Percentiles rank a stretch among this genome's conserved stretches.
These are phyloP conservation scores for Botryotinia globosa DNA, from an alignment of 2,329 filamentous ascomycete species.

Conservation along the genomic window DNA sequence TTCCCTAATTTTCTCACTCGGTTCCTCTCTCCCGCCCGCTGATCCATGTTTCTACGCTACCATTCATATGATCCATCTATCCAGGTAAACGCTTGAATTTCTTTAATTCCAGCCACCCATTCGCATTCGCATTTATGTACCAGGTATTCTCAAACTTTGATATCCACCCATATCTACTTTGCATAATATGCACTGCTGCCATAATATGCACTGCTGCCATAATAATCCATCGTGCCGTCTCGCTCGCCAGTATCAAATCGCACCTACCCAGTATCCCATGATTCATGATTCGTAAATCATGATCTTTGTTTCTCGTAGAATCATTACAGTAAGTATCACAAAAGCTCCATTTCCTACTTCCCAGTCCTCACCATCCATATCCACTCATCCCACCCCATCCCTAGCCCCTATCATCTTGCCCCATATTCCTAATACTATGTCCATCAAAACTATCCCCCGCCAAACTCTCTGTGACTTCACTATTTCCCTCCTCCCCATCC, in stretches of 20 bases:
- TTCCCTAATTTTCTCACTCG: neutral
- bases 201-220: neutral
- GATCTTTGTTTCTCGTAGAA: neutral
- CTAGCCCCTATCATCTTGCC: neutral
- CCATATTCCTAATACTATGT: neutral
- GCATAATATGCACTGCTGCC: neutral
- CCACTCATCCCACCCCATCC: neutral
- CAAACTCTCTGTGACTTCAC: conserved; percentile 5
- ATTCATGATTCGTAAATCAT: conserved; percentile 1
- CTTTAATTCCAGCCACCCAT: neutral
- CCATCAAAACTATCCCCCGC: neutral
- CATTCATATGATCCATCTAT: neutral
- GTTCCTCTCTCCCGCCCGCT: too few relatives aligned
- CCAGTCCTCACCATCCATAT: neutral
- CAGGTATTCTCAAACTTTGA: neutral
- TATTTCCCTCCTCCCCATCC: neutral
- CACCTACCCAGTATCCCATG: neutral
- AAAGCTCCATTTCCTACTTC: neutral
- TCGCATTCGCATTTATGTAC: neutral
- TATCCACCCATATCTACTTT: neutral
- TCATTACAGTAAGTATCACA: neutral
- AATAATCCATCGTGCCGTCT: neutral
- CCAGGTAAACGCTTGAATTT: neutral
- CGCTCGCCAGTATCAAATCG: neutral
- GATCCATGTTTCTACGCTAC: neutral